A percentile compares a stretch with the other conserved stretches of the same genome.
phyloP scores from a whole-genome alignment of 345 rosid genomes.

The Boechera divaricarpa region DNA sequence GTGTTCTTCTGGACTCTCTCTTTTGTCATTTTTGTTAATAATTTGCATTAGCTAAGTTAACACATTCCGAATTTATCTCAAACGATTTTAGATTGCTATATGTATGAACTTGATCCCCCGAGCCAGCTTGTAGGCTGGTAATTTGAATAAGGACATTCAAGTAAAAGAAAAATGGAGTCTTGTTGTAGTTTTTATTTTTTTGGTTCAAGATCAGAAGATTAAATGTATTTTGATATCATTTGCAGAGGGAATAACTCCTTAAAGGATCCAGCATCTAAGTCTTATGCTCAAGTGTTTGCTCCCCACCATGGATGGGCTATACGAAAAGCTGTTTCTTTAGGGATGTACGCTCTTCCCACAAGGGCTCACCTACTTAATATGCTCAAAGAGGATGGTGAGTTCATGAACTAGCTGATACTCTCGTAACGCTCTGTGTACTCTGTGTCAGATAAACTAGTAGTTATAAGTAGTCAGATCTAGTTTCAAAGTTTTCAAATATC shows the following conservation, averaged over 20 bases:
- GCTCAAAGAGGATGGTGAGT: conserved; percentile 92
- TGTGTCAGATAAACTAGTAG: conserved; percentile 15
- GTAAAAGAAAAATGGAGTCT: not conserved
- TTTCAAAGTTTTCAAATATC: not conserved
- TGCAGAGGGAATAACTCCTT: conserved; percentile 75
- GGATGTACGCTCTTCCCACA: conserved; percentile 98
- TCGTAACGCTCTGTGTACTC: not conserved
- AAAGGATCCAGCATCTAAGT: conserved; percentile 85
- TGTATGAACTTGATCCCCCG: not conserved
- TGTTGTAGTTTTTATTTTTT: not conserved
- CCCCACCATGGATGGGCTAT: conserved; percentile 98
- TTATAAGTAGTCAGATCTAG: not conserved
- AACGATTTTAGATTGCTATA: not conserved
- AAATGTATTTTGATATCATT: not conserved
- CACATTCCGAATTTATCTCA: no score
- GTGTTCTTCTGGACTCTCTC: conserved; percentile 31
- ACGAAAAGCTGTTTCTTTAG: conserved; percentile 86
- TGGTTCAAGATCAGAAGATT: conserved; percentile 4
- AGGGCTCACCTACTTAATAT: conserved; percentile 69
- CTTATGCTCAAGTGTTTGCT: conserved; percentile 90
- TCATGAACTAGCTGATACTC: conserved; percentile 32
- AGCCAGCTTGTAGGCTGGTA: conserved; percentile 2
- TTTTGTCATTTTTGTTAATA: not conserved
- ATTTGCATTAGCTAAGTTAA: conserved; percentile 1
- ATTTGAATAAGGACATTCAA: not conserved